Evolutionary conservation across 2,329 filamentous ascomycete genomes (phyloP).

Genomic region (Colletotrichum sp.): DNA sequence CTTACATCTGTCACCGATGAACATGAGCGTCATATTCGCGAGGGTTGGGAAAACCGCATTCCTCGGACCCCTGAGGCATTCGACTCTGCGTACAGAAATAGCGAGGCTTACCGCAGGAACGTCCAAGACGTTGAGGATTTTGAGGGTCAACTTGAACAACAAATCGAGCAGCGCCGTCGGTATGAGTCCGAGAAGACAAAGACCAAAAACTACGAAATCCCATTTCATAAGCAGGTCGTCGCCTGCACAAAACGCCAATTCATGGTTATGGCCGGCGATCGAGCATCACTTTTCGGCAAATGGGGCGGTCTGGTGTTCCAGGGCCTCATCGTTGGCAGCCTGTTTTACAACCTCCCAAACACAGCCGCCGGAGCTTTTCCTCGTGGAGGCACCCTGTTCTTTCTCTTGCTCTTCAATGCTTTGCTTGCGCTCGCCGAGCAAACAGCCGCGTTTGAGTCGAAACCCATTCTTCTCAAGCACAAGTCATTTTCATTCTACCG

Average conservation of each 20-base stretch:
- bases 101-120: slow-evolving; percentile 45
- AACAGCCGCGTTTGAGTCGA: slow-evolving; percentile 63
- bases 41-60: slow-evolving; percentile 45
- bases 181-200: slow-evolving; percentile 38
- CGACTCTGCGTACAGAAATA: slow-evolving; percentile 54
- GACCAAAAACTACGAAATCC: slow-evolving; percentile 57
- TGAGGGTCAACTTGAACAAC: slow-evolving; percentile 54
- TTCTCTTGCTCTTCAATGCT: slow-evolving; percentile 67
- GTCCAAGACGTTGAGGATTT: slow-evolving; percentile 57
- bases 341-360: slow-evolving; percentile 34
- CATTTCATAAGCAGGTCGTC: slow-evolving; percentile 53
- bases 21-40: slow-evolving; percentile 56
- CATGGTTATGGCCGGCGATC: slow-evolving; percentile 37
- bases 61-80: slow-evolving; percentile 69
- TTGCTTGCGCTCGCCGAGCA: slow-evolving; percentile 66
- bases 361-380: slow-evolving; percentile 58
- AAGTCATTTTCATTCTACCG: slow-evolving; percentile 74
- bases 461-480: slow-evolving; percentile 73
- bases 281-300: slow-evolving; percentile 35
- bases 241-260: slow-evolving; percentile 45
- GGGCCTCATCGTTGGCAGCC: slow-evolving; percentile 34
- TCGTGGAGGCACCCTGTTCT: slow-evolving; percentile 66
- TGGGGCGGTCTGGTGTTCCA: slow-evolving; percentile 37
- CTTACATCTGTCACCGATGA: slow-evolving; percentile 75
- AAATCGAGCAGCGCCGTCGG: slow-evolving; percentile 43